These are phyloP conservation scores for Erysimum cheiranthoides DNA, from an alignment of 345 rosid species.

Conservation along the genomic window DNA sequence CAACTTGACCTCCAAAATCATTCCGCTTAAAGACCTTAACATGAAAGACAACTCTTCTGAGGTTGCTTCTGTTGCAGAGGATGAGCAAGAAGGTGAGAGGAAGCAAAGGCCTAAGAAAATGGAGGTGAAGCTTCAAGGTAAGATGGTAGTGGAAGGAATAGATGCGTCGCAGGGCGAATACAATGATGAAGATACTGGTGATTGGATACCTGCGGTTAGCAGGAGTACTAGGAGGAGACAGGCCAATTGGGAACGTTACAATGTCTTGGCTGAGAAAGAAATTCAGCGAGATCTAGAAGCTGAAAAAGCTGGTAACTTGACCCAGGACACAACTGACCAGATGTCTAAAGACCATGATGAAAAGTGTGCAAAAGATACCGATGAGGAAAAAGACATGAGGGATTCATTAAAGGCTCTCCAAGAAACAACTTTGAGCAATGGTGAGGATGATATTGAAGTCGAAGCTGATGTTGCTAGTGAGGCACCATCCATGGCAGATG, in stretches of 20 bases:
- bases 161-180: conserved; percentile 84
- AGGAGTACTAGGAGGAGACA: conserved; percentile 89
- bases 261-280: conserved; percentile 65
- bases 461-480: conserved; percentile 56
- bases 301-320: conserved; percentile 35
- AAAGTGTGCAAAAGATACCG: conserved; percentile 38
- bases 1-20: conserved; percentile 61
- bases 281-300: conserved; percentile 56
- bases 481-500: conserved; percentile 61
- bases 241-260: conserved; percentile 63
- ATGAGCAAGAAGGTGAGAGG: conserved; percentile 51
- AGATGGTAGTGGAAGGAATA: conserved; percentile 85
- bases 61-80: conserved; percentile 55
- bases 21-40: conserved; percentile 30
- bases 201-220: conserved; percentile 93
- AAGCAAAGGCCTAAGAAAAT: conserved; percentile 55
- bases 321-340: conserved; percentile 37
- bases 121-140: conserved; percentile 74
- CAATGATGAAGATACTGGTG: conserved; percentile 64
- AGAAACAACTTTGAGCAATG: conserved; percentile 41
- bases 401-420: conserved; percentile 52
- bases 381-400: conserved; percentile 60
- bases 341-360: conserved; percentile 32
- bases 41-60: conserved; percentile 45
- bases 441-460: conserved; percentile 40